phyloP scores from a whole-genome alignment of 176 grass and related monocot species.

The Tillandsia leiboldiana region DNA sequence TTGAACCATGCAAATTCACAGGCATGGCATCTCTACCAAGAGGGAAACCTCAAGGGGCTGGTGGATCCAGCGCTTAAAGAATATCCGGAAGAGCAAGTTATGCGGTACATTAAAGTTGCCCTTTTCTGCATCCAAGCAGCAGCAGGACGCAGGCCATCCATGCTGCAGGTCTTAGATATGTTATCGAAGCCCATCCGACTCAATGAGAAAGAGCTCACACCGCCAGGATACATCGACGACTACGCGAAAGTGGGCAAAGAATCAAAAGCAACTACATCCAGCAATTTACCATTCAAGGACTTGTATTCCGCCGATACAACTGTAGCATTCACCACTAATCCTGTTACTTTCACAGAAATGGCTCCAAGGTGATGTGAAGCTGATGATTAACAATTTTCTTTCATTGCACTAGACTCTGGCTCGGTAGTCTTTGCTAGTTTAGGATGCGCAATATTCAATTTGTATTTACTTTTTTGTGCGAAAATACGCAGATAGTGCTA shows the following conservation, averaged over 20 bases:
- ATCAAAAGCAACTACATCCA: constrained; percentile 30
- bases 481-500: no score
- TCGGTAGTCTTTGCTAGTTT: no score
- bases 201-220: constrained; percentile 67
- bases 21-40: constrained; percentile 72
- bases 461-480: no score
- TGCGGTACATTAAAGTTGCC: constrained; percentile 66
- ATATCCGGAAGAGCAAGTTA: constrained; percentile 63
- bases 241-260: constrained; percentile 14
- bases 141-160: constrained; percentile 41
- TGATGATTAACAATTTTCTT: background rate
- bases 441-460: no score
- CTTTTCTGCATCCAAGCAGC: constrained; percentile 86
- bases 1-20: constrained; percentile 22
- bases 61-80: constrained; percentile 37
- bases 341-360: constrained; percentile 19
- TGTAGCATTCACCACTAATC: constrained; percentile 14
- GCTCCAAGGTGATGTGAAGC: constrained; percentile 9
- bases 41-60: constrained; percentile 45
- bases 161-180: constrained; percentile 76
- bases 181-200: constrained; percentile 55
- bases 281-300: constrained; percentile 27
- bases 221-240: constrained; percentile 54
- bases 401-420: no score
- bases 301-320: constrained; percentile 9